Base-by-base conservation (phyloP, 2,329 filamentous ascomycete genomes). In the Hypoxylon sp. region DNA sequence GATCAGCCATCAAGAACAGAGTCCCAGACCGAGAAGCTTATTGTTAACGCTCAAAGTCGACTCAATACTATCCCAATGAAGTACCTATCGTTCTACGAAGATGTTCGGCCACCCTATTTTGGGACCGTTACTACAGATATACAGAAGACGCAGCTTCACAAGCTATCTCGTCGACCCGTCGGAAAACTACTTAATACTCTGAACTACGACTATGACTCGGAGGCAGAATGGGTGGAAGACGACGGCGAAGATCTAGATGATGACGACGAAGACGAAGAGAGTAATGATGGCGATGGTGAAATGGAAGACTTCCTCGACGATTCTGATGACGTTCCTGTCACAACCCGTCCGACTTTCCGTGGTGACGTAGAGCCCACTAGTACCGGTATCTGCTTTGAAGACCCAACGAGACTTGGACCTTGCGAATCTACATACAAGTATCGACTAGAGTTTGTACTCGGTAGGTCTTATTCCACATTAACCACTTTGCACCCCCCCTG, bases 221-320 rank as follows among this genome's bases (percentile, higher is more conserved):
- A 97, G 77, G 92, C 88, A 5, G 93, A 96, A 77, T 97, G 93
- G 93, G 85, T 89, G 51, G 91, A 94, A 75, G 92, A 93, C 63
- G 86, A 90, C 19, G 86, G 86, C 23, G 85, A 85, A 48, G 83
- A 86, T 23, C 65, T 77, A 67, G 87, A 85, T 11, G 87, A 89
- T 67, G 86, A 88, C 59, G 87, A 89, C 30, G 91, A 91, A 25
- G 91, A 92, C 46, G 89, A 91, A 53, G 85, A 93, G 2, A 89
- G 89, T 13, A 86, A 90, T 2, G 83, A 90, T 25, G 90, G 91
- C 19, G 90, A 91, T 14, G 91, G 93, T 68, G 94, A 97, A 65
- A 91, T 97, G 90, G 93, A 93, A 3, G 94, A 90, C 17, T 98
- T 98, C 75, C 83, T 98, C 1, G 94, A 97, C 72, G 93, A 97